Conservation (phyloP, 257 asterid genomes). For the Apocynum venetum region DNA sequence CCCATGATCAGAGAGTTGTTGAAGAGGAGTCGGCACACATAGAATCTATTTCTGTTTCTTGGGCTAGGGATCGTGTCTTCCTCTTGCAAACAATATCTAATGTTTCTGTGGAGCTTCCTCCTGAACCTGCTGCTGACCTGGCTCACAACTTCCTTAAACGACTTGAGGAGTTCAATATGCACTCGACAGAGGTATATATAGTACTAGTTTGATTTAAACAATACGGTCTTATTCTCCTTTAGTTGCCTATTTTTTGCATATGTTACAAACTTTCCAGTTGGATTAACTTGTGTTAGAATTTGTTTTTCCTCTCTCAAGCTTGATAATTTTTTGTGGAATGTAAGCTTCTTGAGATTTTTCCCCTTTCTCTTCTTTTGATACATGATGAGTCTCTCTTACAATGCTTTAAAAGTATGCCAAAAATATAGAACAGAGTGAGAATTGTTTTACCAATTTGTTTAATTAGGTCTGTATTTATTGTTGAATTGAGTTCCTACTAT, state of each 20-base stretch:
- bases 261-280: neutral
- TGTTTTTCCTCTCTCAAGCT: neutral
- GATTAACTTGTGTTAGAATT: neutral
- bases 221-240: neutral
- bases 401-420: neutral
- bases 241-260: neutral
- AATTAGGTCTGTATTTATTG: neutral
- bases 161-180: conserved; percentile 84
- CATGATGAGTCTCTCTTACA: neutral
- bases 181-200: conserved; percentile 76
- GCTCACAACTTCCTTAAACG: conserved; percentile 77
- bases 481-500: neutral
- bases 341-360: neutral
- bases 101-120: conserved; percentile 73
- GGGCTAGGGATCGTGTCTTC: conserved; percentile 87
- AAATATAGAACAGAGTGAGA: neutral
- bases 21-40: conserved; percentile 41
- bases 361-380: neutral
- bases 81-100: conserved; percentile 90
- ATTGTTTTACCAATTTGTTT: neutral
- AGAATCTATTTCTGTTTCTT: conserved; percentile 60
- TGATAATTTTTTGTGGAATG: neutral
- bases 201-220: conserved; percentile 6
- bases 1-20: conserved; percentile 24
- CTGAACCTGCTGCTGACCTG: conserved; percentile 86